Evolutionary conservation across 2,329 filamentous ascomycete genomes (phyloP), one percentile per base, ranked within the genome.

Genomic region (Cadophora sp.): DNA sequence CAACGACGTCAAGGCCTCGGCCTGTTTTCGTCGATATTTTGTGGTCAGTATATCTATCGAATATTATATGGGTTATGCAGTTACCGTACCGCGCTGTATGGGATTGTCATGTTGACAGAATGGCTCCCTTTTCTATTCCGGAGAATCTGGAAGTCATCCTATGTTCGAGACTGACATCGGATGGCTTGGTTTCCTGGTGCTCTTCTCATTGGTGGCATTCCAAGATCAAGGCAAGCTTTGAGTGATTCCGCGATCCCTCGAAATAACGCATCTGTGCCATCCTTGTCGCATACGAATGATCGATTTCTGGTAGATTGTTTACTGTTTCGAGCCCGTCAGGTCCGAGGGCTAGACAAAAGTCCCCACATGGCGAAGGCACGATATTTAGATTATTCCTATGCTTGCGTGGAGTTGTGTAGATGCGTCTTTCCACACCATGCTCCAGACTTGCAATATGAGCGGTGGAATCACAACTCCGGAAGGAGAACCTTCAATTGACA

Each of bases 301-400:
- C n/a, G 56, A 61, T 56, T 65, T 61, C 36, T 61, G 36, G 16
- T 60, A 55, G n/a, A 61, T 16, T 33, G 36, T 39, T 39, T 39
- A 56, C n/a, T 41, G 60, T 62, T 62, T 62, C 47, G 30, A 53
- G n/a, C 16, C 45, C 22, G 16, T 45, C 33, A 5, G n/a, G 11
- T 45, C 45, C 45, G 47, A 18, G 7, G 27, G 48, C 14, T n/a
- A 53, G 5, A 53, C 22, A 18, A 9, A 43, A 7, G 24, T 47
- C 18, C 16, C 5, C 9, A 8, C n/a, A 20, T 14, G 48, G 48
- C 48, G 22, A n/a, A 51, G 48, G 27, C 27, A 30, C 27, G 6
- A 30, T 30, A 4, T 30, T 30, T 30, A 30, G n/a, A 30, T 30
- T 30, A 6, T 6, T 30, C 6, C 18, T 24, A 22, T 39, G 30